Evolutionary conservation across 495 filamentous ascomycete genomes (phyloP), one percentile per base, ranked within the genome.

Genomic region (Tricharina praecox): DNA sequence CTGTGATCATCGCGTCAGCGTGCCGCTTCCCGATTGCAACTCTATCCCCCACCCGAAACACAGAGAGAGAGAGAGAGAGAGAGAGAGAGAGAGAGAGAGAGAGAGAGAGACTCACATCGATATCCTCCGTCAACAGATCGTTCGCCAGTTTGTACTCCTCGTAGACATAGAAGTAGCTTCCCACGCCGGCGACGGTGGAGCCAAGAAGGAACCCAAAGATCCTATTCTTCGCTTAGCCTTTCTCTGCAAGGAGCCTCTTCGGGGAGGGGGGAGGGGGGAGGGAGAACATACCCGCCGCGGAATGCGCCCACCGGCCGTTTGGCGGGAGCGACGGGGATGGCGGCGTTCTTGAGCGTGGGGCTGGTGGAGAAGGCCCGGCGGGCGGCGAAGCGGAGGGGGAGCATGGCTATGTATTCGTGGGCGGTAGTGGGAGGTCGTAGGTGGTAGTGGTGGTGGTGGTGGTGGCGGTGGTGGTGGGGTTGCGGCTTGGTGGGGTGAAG

Each of bases 121-220:
- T 94, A 69, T 97, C 90, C 66, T 93, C 84, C 36, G 81, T 90
- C 65, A 97, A 67, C 61, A 94, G 73, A 66, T 93, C 84, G 64
- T 96, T 97, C 47, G 85, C 82, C 30, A 90, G 71, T 64, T 83
- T 79, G 65, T 96, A 96, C 63, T 97, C 87, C 59, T 84, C 78
- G 48, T 96, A 64, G 51, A 92, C 72, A 61, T 96, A 96, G 62
- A 82, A 85, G 66, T 94, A 96, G 51, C 93, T 77, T 32, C 72
- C 77, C 24, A 70, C 77, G 58, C 85, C 85, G 25, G 88, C 76
- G 47, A 82, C 69, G 28, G 82, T 77, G 45, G 79, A 74, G 48
- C 90, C 90, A 53, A 93, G 69, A 32, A 97, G 77, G 72, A 97
- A 96, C 48, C 92, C 90, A 61, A 95, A 85, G 45, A 94, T 63